Base-by-base conservation (phyloP, 2,329 filamentous ascomycete species). In the Neophaeococcomyces mojaviensis region DNA sequence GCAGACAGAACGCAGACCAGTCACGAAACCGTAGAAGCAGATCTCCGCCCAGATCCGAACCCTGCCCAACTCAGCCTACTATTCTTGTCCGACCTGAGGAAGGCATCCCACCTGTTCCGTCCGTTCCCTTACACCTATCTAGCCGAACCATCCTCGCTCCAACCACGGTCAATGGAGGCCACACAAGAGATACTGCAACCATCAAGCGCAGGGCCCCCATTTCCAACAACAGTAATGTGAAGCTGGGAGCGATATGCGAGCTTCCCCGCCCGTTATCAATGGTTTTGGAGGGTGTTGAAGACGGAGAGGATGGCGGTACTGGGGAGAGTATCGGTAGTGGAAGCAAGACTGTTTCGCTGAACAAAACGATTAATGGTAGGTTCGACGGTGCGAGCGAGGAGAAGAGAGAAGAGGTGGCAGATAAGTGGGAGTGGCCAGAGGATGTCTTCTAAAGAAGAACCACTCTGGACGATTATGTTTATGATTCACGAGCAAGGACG, bases 361-460 rank as follows among this genome's bases (percentile, higher is more conserved):
- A 43, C 46, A 7, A 35, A 48, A 24, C 48, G 49, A 33, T 15
- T 49, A 20, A 39, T 33, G 19, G 39, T 39, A 46, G 40, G 44
- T 36, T 10, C 18, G n/a, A 28, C 19, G 2, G 15, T 35, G 18
- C 3, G 13, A 13, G 32, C 32, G 19, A 28, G 15, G 19, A 4
- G 20, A 15, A 16, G 31, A 7, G 16, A 20, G 28, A 12, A 30
- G 13, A 15, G 20, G 19, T n/a, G 10, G 20, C 19, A 6, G 51
- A 53, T 28, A 44, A 49, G 30, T 57, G 53, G 53, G 47, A 57
- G 42, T 57, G 55, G 55, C 55, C 55, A 3, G 53, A 55, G 6
- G 55, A 57, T 49, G 50, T 56, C 19, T 57, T 57, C 41, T 56
- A 43, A 48, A 28, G n/a, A n/a, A n/a, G n/a, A n/a, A n/a, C n/a